Evolutionary conservation across 805 yeast species (phyloP).

Genomic region (Cyberlindnera meyerae): DNA sequence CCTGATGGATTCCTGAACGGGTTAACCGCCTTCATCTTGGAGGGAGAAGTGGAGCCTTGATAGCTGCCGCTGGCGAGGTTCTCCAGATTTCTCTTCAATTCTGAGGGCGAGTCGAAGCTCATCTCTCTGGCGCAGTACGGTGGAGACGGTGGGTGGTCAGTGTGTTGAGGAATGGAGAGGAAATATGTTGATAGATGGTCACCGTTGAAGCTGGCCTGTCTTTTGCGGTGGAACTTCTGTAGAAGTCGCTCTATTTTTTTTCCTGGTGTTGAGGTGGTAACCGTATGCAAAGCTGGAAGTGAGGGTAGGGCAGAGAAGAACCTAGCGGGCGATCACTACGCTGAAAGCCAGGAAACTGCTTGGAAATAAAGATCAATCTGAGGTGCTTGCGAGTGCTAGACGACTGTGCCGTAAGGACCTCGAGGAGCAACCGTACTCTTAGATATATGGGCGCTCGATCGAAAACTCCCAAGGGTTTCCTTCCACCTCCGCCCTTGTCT

Average conservation of each 20-base stretch:
- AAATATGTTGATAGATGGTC: no score
- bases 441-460: no score
- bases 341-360: background rate
- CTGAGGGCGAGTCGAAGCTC: constrained; percentile 23
- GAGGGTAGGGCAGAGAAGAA: background rate
- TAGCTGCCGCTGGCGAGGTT: constrained; percentile 20
- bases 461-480: no score
- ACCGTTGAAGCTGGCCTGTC: no score
- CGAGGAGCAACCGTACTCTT: no score
- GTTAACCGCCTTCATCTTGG: constrained; percentile 12
- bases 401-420: no score
- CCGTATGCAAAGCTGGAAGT: background rate
- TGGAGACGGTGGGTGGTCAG: background rate
- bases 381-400: no score
- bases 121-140: constrained; percentile 2
- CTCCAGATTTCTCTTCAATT: constrained; percentile 20
- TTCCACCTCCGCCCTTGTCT: background rate
- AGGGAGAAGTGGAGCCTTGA: constrained; percentile 26
- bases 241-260: background rate
- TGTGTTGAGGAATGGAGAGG: background rate
- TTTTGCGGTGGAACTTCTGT: no score
- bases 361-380: background rate
- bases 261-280: constrained; percentile 4
- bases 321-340: no score
- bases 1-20: constrained; percentile 17